Conservation (phyloP, 2,329 filamentous ascomycete species). For the Venturia effusa region DNA sequence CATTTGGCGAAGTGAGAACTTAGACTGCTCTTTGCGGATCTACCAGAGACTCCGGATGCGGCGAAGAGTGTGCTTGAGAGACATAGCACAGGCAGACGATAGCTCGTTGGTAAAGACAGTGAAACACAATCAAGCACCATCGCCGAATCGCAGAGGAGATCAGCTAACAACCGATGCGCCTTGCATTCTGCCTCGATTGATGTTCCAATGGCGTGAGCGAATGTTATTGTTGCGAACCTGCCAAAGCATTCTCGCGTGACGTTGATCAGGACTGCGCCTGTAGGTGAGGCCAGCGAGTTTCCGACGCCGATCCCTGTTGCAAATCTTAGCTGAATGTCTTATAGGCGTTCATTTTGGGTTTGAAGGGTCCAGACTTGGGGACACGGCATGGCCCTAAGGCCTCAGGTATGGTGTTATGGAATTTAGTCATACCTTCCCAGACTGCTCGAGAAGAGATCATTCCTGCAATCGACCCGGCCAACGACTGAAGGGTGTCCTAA, state of each 20-base stretch:
- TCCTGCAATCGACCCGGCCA: background rate
- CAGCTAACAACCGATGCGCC: background rate
- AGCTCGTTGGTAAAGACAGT: background rate
- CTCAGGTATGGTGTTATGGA: background rate
- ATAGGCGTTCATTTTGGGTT: background rate
- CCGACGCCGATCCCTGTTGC: background rate
- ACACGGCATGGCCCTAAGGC: background rate
- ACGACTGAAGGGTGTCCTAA: background rate
- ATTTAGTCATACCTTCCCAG: background rate
- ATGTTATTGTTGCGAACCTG: background rate
- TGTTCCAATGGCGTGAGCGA: background rate
- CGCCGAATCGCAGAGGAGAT: background rate
- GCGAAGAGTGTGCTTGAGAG: background rate
- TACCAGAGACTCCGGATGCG: background rate
- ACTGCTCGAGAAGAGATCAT: conserved; percentile 2
- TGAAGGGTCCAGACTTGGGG: background rate
- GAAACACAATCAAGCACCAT: background rate
- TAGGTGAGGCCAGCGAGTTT: background rate
- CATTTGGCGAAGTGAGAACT: background rate
- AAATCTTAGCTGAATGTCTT: background rate
- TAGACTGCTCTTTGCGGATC: background rate
- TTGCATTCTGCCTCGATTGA: conserved; percentile 1
- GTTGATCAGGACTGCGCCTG: background rate
- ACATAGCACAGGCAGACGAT: background rate
- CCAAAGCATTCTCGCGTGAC: background rate